Base-by-base conservation (phyloP, 805 yeast species). In the Candida ficus region DNA sequence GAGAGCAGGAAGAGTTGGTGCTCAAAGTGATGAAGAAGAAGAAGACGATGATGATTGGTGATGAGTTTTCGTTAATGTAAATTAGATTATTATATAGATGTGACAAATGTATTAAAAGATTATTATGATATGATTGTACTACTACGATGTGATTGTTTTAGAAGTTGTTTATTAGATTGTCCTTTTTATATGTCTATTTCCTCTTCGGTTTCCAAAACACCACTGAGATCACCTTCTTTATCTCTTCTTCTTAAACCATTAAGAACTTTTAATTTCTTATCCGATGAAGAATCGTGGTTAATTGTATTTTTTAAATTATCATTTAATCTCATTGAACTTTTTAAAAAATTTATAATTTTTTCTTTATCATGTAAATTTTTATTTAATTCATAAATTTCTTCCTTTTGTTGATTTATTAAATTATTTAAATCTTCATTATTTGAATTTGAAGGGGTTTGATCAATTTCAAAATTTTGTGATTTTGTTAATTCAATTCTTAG, bases 31-130 rank as follows among this genome's bases (percentile, higher is more conserved):
- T 41, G 89, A 79, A 13, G 90, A 82, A 41, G 83, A 73, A 2
- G 83, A 75, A 17, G 81, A 78, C 35, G 80, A 78, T 33, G 87
- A 80, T 50, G 93, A 91, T 63, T 93, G 98, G 60, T 86, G 87
- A 17, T 18, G 19, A 22, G 8, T 7, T 2, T 14, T 6, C 7
- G 5, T 11, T 16, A 9, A 16, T 32, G 13, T 14, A 14, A 8
- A 28, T 14, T 14, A 28, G 8, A n/a, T 30, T 9, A 10, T 9
- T 17, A 33, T 25, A 17, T 22, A 23, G 17, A 5, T n/a, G n/a
- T 23, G 12, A 33, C 7, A n/a, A n/a, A n/a, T n/a, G n/a, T n/a
- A n/a, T n/a, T n/a, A n/a, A n/a, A n/a, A n/a, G n/a, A n/a, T n/a
- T n/a, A n/a, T n/a, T n/a, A n/a, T n/a, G n/a, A n/a, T n/a, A n/a